Evolutionary conservation across 148 eudicot species (phyloP), one percentile per base, ranked within the genome.

Genomic region (Cornus suecica): DNA sequence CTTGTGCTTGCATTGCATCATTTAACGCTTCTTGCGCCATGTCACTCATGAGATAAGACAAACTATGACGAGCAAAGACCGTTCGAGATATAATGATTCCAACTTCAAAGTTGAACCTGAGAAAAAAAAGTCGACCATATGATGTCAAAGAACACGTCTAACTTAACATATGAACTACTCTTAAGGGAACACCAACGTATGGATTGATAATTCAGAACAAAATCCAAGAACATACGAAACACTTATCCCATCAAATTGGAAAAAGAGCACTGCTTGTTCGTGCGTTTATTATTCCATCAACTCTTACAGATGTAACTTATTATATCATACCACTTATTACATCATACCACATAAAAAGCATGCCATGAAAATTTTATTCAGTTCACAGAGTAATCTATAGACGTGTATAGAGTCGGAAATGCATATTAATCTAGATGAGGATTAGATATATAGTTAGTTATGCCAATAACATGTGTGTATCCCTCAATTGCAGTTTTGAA

Each of bases 1-100:
- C 77, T 31, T 80, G 87, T 9, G 91, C 94, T 83, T 90, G 94
- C 92, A 87, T 86, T 74, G 92, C 94, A 73, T 90, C 94, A 8
- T 79, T 84, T 6, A 90, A 72, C 28, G 92, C 94, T 84, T 87
- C 87, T 37, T 77, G 88, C 28, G 90, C 86, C 90, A 81, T 85
- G 80, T 87, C 92, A 23, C 74, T 79, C 89, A 87, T 88, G 42
- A 90, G 86, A 79, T 85, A 77, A 29, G 87, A 88, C 42, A 90
- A 83, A 75, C 94, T 87, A 25, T 90, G 94, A 26, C 89, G 85
- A 71, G 87, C 94, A 62, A 79, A 85, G 65, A 88, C 84, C 28
- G 94, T 87, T 18, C 88, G 94, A 48, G 94, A 90, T 64, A 81
- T 75, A 85, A 90, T 81, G 15, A 77, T 75, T 65, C 90, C 94